Base-by-base conservation (phyloP, 108 stramenopile genomes). In the Discostella pseudostelligera region DNA sequence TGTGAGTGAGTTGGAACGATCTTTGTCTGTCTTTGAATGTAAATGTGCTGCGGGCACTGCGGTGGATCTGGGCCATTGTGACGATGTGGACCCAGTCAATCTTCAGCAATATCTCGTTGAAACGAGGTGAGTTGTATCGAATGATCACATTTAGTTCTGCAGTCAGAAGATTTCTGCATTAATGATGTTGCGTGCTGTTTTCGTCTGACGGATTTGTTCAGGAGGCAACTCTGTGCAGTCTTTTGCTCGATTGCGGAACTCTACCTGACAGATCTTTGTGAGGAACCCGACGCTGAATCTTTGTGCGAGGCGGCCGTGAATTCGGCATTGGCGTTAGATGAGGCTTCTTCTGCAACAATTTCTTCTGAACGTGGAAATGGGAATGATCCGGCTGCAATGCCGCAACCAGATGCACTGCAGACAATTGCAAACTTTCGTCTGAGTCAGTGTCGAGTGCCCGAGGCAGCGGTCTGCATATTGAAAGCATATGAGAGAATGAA, bases 241-340 rank as follows among this genome's bases (percentile, higher is more conserved):
- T 81, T 84, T 67, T 90, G 91, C 64, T 80, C 84, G 9, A 70
- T 92, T 51, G 89, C 87, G 10, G 94, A 95, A 69, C 74, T 95
- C 2, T 95, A 86, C 66, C 69, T 95, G 70, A 95, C 94, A 7
- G 94, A 95, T 69, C 78, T 95, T 45, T 95, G 94, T 63, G 88
- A 79, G 35, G 90, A 86, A 56, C 90, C 87, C 19, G 82, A 85
- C 49, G 94, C 94, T 14, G 94, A 95, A 70, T 55, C 59, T 8
- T 64, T 75, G 29, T 90, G 91, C 43, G 90, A 90, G 68, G 54
- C 74, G 1, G 75, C 79, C 20, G 51, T 94, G 2, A 63, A 71
- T 64, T 59, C 75, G 21, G 94, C 94, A 12, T 49, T 90, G 46
- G 57, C 70, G 65, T 46, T 87, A 32, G 72, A 77, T 32, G 83